Base-by-base conservation (phyloP, 257 asterid genomes). In the Vinca minor region DNA sequence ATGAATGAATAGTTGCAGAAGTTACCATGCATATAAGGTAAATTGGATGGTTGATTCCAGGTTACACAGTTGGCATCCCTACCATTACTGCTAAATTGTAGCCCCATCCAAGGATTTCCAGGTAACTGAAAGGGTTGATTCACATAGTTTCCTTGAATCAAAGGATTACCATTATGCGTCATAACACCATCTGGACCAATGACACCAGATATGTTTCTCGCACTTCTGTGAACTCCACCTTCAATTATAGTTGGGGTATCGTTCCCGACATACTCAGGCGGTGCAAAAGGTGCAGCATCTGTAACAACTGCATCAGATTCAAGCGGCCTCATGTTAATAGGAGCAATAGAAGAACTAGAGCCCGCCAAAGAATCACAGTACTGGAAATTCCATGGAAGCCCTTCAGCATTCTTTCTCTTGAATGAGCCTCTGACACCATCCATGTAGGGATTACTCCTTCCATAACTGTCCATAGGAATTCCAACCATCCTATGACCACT, bases 321-420 rank as follows among this genome's bases (percentile, higher is more conserved):
- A 32, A 69, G 63, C 8, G 75, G 76, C 65, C 72, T 34, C 23
- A 69, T 67, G 59, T 60, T 69, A 67, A 57, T 13, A 5, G 77
- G 79, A 61, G 64, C 49, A 67, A 78, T 77, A 28, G 95, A 79
- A 71, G 88, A 83, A 74, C 91, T 82, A 56, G 91, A 73, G 49
- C 87, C 91, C 1, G 73, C 90, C 32, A 74, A 66, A 68, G 81
- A 61, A 76, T 68, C 69, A 49, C 47, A 68, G 63, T 66, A 66
- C 48, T 71, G 83, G 73, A 58, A 61, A 69, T 74, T 74, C 69
- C 68, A 72, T 28, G 74, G 79, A 67, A 73, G 62, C 34, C 87
- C 85, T 56, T 74, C 85, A 56, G 75, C 86, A n/a, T 68, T 82
- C 75, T 82, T 88, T 73, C 83, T 79, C 87, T 85, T 89, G 45